Evolutionary conservation across 2,329 filamentous ascomycete species (phyloP).

Genomic region (Botryotinia calthae): DNA sequence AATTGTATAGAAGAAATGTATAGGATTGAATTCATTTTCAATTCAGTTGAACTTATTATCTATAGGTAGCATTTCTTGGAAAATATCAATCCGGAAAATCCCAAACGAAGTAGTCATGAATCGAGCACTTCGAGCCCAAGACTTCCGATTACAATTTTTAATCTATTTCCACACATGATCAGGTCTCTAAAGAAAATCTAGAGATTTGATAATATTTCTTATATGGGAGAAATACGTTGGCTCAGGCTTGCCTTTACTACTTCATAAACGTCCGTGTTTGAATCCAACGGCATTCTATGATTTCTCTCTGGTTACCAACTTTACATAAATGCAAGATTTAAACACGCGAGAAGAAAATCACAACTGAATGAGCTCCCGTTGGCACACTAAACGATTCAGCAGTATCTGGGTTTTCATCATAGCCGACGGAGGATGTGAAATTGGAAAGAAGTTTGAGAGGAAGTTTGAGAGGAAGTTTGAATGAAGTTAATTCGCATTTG

Average conservation of each 20-base stretch:
- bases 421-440: slow-evolving; percentile 40
- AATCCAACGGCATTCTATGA: slow-evolving; percentile 31
- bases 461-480: too few relatives aligned
- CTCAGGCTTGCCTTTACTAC: slow-evolving; percentile 65
- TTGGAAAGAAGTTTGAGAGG: background rate
- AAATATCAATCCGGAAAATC: too few relatives aligned
- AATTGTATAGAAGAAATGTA: background rate
- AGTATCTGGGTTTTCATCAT: slow-evolving; percentile 75
- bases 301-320: slow-evolving; percentile 38
- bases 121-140: background rate
- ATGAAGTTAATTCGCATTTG: background rate
- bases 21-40: background rate
- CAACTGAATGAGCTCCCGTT: slow-evolving; percentile 32
- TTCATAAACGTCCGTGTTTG: slow-evolving; percentile 34
- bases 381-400: slow-evolving; percentile 53
- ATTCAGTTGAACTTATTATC: background rate
- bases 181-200: background rate
- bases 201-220: background rate
- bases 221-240: slow-evolving; percentile 33
- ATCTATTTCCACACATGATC: background rate
- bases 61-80: background rate
- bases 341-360: slow-evolving; percentile 21
- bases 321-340: slow-evolving; percentile 48
- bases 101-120: background rate
- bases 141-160: background rate